These are phyloP conservation scores for Ceratocystis cacaofunesta DNA, from an alignment of 2,329 filamentous ascomycete genomes.

Conservation along the genomic window DNA sequence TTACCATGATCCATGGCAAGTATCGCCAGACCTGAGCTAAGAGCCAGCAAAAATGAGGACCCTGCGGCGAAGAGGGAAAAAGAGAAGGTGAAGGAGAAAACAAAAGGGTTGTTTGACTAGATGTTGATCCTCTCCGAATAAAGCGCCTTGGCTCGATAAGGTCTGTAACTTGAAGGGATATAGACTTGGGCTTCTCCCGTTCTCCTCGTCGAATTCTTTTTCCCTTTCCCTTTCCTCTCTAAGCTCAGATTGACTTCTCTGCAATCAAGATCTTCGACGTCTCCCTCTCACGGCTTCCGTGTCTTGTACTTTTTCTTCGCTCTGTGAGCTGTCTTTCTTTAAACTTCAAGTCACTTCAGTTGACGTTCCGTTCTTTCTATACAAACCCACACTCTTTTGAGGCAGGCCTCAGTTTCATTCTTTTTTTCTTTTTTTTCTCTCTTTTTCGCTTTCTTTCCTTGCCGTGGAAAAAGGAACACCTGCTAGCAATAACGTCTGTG, in stretches of 20 bases:
- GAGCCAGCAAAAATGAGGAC: not conserved
- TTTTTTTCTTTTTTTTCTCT: not conserved
- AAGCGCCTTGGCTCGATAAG: not conserved
- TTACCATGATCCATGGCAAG: not conserved
- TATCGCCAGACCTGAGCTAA: not conserved
- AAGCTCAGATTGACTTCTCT: constrained; percentile 2
- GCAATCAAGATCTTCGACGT: not conserved
- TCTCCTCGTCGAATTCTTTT: not conserved
- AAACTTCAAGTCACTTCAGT: not conserved
- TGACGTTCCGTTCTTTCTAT: constrained; percentile 11
- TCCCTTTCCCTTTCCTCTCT: not conserved
- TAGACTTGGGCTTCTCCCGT: not conserved
- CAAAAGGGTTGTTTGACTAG: not conserved
- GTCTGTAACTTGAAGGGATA: constrained; percentile 1
- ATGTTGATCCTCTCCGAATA: not conserved
- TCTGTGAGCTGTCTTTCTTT: constrained; percentile 11
- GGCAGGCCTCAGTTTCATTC: constrained; percentile 10
- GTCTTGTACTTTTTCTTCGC: not conserved
- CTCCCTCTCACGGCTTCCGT: not conserved
- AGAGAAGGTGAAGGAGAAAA: not conserved
- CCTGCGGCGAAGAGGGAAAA: not conserved
- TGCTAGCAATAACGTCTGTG: not conserved
- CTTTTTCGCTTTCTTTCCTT: too few species aligned
- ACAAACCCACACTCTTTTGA: constrained; percentile 1
- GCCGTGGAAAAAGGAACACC: not conserved